Conservation (phyloP, 2,329 filamentous ascomycete genomes). For the Fusarium sambucinum region DNA sequence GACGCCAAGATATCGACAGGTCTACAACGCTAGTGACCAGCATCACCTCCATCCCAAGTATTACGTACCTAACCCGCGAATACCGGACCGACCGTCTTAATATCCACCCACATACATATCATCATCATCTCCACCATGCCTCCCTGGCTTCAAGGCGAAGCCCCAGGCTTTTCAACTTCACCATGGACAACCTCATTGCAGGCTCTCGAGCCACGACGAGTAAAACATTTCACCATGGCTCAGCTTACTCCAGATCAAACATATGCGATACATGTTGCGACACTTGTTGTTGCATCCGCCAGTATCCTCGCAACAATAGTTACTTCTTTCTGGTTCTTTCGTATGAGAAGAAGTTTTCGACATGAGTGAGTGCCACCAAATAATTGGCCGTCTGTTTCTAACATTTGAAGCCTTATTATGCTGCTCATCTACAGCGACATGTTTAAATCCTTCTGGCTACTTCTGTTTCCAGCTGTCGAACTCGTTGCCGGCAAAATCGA, state of each 20-base stretch:
- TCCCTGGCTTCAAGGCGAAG: slow-evolving; percentile 33
- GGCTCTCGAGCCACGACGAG: slow-evolving; percentile 29
- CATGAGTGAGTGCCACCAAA: slow-evolving; percentile 60
- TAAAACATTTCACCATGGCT: slow-evolving; percentile 35
- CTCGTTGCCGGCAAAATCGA: slow-evolving; percentile 64
- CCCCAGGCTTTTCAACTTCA: slow-evolving; percentile 17
- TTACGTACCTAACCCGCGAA: slow-evolving; percentile 18
- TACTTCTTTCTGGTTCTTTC: slow-evolving; percentile 77
- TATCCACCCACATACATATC: slow-evolving; percentile 13
- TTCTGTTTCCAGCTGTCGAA: slow-evolving; percentile 72
- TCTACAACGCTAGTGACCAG: slow-evolving; percentile 13
- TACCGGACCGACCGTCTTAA: neutral
- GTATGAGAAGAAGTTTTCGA: slow-evolving; percentile 79
- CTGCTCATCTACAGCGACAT: slow-evolving; percentile 79
- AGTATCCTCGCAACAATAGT: slow-evolving; percentile 69
- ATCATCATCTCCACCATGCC: slow-evolving; percentile 31
- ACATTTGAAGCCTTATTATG: slow-evolving; percentile 73
- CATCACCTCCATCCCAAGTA: neutral
- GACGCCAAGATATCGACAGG: slow-evolving; percentile 19
- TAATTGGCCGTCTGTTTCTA: slow-evolving; percentile 1
- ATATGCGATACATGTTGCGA: slow-evolving; percentile 43
- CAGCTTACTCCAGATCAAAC: slow-evolving; percentile 37
- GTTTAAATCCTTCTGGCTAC: slow-evolving; percentile 76
- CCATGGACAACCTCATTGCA: slow-evolving; percentile 26
- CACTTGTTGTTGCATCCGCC: slow-evolving; percentile 59